Conservation (phyloP, 352 stramenopile species). For the Pythium volutum region DNA sequence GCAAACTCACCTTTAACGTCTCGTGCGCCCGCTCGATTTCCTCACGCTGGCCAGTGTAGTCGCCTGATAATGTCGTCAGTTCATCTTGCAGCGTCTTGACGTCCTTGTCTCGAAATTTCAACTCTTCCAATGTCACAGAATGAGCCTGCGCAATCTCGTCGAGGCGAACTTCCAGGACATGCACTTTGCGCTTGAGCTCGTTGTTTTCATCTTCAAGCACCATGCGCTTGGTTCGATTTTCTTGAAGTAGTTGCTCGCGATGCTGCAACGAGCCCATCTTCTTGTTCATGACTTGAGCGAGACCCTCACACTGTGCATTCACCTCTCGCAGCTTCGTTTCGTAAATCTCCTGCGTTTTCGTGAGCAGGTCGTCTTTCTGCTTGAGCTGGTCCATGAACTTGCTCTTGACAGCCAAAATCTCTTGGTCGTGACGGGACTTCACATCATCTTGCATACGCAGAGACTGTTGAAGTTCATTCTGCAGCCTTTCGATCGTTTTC, state of each 20-base stretch:
- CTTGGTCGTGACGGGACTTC: conserved; percentile 61
- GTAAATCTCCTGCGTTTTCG: conserved; percentile 57
- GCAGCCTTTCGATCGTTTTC: conserved; percentile 51
- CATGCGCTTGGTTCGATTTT: conserved; percentile 49
- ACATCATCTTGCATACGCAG: conserved; percentile 50
- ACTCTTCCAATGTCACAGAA: conserved; percentile 53
- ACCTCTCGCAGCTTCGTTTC: conserved; percentile 63
- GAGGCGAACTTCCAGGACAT: conserved; percentile 71
- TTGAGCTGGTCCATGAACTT: conserved; percentile 65
- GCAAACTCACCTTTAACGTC: conserved; percentile 38
- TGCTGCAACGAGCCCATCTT: conserved; percentile 65
- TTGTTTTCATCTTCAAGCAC: conserved; percentile 73
- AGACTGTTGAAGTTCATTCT: conserved; percentile 58
- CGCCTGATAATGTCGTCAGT: conserved; percentile 55
- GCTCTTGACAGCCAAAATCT: conserved; percentile 49
- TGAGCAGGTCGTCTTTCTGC: conserved; percentile 59
- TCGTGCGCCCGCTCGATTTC: conserved; percentile 55
- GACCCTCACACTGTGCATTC: conserved; percentile 60
- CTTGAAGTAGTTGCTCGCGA: conserved; percentile 64
- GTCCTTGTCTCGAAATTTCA: conserved; percentile 59
- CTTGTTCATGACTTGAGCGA: conserved; percentile 77
- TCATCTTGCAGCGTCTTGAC: conserved; percentile 55
- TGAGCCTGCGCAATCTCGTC: conserved; percentile 73
- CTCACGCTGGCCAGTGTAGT: conserved; percentile 65
- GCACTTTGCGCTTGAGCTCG: conserved; percentile 71